Conservation (phyloP, 2,329 filamentous ascomycete species). For the Aspergillus tamarii region DNA sequence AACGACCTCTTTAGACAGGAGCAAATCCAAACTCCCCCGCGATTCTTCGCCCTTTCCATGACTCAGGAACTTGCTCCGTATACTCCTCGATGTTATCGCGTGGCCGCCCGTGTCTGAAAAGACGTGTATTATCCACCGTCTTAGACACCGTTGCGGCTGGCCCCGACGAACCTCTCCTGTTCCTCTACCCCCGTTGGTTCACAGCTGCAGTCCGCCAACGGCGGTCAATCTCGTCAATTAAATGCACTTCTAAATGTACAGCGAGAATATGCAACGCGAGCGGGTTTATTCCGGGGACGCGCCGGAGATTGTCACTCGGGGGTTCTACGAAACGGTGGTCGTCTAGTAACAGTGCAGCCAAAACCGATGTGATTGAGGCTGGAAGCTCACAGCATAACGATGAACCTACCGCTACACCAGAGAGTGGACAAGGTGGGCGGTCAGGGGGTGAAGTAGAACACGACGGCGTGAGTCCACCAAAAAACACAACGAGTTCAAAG, state of each 20-base stretch:
- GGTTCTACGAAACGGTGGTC: constrained; percentile 28
- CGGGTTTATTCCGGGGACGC: not conserved
- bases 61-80: constrained; percentile 18
- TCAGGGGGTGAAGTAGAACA: no score
- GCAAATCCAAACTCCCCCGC: constrained; percentile 7
- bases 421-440: not conserved
- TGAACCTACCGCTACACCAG: not conserved
- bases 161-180: constrained; percentile 48
- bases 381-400: not conserved
- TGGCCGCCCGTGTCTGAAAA: constrained; percentile 45
- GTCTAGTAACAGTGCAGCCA: constrained; percentile 16
- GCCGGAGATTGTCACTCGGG: constrained; percentile 15
- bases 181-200: constrained; percentile 50
- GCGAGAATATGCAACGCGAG: not conserved
- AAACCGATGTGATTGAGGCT: not conserved
- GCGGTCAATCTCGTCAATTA: constrained; percentile 23
- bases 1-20: constrained; percentile 1
- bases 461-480: not conserved
- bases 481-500: not conserved
- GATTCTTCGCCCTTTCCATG: constrained; percentile 17
- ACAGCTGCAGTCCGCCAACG: constrained; percentile 31
- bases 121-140: constrained; percentile 40
- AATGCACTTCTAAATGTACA: constrained; percentile 5
- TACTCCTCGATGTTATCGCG: constrained; percentile 46
- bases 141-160: constrained; percentile 41